These are phyloP conservation scores for Chlamydomonas incerta DNA, from an alignment of 139 green algal genomes.

Conservation along the genomic window DNA sequence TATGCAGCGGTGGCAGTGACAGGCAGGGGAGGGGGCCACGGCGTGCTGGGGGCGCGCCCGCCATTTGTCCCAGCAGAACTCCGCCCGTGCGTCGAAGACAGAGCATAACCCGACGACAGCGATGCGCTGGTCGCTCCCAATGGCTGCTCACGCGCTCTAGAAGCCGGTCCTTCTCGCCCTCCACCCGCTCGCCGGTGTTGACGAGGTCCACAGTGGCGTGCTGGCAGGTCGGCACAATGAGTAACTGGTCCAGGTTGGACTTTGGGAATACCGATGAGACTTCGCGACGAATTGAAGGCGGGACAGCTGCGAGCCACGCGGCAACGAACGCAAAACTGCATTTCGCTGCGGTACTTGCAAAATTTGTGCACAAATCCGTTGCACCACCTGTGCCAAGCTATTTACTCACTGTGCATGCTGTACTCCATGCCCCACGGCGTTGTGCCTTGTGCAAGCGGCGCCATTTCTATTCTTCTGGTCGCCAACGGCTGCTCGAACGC, in stretches of 20 bases:
- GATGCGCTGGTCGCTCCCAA: too few species aligned
- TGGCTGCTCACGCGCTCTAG: conserved; percentile 73
- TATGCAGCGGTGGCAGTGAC: background rate
- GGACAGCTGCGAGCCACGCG: conserved; percentile 42
- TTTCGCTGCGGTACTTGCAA: background rate
- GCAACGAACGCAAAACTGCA: background rate
- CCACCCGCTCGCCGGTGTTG: conserved; percentile 79
- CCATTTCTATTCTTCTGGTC: too few species aligned
- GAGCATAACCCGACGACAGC: too few species aligned
- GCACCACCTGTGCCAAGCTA: too few species aligned
- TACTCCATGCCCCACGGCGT: conserved; percentile 81
- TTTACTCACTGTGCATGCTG: conserved; percentile 69
- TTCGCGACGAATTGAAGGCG: conserved; percentile 43
- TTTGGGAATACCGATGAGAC: conserved; percentile 62
- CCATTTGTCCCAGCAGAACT: too few species aligned
- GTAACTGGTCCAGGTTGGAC: conserved; percentile 57
- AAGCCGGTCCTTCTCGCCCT: conserved; percentile 90
- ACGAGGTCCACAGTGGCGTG: conserved; percentile 86
- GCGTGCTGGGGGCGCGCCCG: too few species aligned
- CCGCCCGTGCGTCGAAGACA: too few species aligned
- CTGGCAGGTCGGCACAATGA: conserved; percentile 92
- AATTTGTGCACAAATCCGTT: too few species aligned
- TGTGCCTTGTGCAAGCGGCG: conserved; percentile 34
- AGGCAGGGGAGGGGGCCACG: background rate
- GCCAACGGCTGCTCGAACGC: too few species aligned